A percentile compares a stretch with the other conserved stretches of the same genome.
Conservation (phyloP, 2,329 filamentous ascomycete genomes). For the Alternaria novae-zelandiae region DNA sequence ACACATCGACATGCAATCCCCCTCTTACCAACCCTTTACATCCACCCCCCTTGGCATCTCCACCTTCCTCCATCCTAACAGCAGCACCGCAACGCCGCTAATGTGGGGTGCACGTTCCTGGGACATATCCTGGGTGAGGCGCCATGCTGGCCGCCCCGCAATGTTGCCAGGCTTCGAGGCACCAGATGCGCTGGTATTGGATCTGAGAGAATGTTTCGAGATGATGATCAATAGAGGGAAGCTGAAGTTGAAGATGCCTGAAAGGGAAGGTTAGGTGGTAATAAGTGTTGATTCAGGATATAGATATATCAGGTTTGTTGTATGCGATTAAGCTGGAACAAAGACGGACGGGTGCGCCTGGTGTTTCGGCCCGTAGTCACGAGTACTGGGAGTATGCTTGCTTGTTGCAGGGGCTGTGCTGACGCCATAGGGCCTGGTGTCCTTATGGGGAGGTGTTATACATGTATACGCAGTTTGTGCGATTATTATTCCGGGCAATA, state of each 20-base stretch:
- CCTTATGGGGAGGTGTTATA: not conserved
- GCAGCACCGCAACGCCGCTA: conserved; percentile 33
- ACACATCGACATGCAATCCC: conserved; percentile 27
- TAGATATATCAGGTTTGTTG: conserved; percentile 36
- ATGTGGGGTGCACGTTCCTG: conserved; percentile 50
- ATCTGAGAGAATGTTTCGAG: conserved; percentile 51
- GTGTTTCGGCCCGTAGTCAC: not conserved
- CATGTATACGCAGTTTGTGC: not conserved
- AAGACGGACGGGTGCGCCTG: not conserved
- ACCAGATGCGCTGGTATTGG: conserved; percentile 48
- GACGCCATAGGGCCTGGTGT: not conserved
- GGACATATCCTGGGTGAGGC: conserved; percentile 47
- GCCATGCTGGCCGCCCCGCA: conserved; percentile 39
- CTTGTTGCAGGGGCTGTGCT: not conserved
- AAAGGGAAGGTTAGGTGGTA: conserved; percentile 29
- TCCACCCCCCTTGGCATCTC: conserved; percentile 50
- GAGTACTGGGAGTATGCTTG: conserved; percentile 4
- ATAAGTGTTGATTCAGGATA: conserved; percentile 41
- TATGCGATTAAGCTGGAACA: conserved; percentile 25
- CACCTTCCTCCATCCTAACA: conserved; percentile 36
- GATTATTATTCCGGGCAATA: not conserved
- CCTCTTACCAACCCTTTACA: conserved; percentile 27
- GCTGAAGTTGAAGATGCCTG: conserved; percentile 28
- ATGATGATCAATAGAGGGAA: conserved; percentile 21
- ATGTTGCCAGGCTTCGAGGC: conserved; percentile 50